Evolutionary conservation across 495 filamentous ascomycete genomes (phyloP), one percentile per base, ranked within the genome.

Genomic region (Sphaerosporella brunnea): DNA sequence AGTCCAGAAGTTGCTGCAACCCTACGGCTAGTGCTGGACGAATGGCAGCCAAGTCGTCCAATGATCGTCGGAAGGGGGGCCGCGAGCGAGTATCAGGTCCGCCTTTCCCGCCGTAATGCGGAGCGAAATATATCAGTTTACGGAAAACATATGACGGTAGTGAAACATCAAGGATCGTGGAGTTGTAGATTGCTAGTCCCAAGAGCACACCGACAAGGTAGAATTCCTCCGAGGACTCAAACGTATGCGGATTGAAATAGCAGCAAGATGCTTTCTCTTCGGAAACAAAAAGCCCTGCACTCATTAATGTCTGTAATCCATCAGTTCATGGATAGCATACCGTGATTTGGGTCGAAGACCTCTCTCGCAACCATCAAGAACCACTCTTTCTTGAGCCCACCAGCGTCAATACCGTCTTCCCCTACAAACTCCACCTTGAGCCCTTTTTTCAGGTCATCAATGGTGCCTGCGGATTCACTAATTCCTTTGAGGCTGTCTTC

Each of bases 141-240:
- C 83, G 77, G 61, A 94, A 96, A 1, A 79, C 79, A 60, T 93
- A 93, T n/a, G 88, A 85, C 3, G 87, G 87, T 13, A 96, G 68
- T 7, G 83, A 80, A 38, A 96, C 73, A 57, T 96, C 87, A 4
- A 96, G 70, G 54, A 96, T 94, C 1, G 84, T 96, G 1, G 84
- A 92, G 63, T 96, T 94, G 68, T 96, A 93, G 54, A 96, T 93
- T 16, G 87, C 87, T 20, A 96, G 72, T 2, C 87, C 87, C 21
- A 94, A 73, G 24, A 94, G 65, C 30, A 85, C 83, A 20, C 87
- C 87, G 38, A 96, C 83, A 36, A 96, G 68, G 57, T 87, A 93
- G 61, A 82, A 96, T 52, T 94, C 87, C 58, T 94, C 84, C 5
- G 88, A 88, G 0, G 84, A 86, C 61, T 96, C 87, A 54, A 93